Evolutionary conservation across 495 filamentous ascomycete genomes (phyloP), one percentile per base, ranked within the genome.

Genomic region (Platismatia glauca): DNA sequence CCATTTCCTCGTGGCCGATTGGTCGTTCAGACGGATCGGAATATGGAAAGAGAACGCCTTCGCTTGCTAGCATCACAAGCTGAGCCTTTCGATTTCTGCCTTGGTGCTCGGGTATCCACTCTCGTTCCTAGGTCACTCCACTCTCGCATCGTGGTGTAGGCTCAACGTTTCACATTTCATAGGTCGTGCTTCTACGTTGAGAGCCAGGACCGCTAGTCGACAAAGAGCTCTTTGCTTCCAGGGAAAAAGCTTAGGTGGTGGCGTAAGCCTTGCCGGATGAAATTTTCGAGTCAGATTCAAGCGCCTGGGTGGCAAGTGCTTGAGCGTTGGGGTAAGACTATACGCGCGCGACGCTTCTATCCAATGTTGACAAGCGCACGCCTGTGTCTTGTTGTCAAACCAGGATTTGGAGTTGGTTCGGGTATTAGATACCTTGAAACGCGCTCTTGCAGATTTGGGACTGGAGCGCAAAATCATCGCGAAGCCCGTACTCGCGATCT

Each of bases 241-340:
- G 24, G 3, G 27, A 13, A 11, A 48, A 18, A 52, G 48, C 48
- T 6, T 52, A 52, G 48, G 15, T 6, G 24, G 27, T 75, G 75
- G 72, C 24, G 48, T 31, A 31, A 52, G 48, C 48, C 15, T 52
- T 6, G 15, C 31, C 48, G 48, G 48, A 24, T 27, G 16, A 31
- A 52, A 31, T 31, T 31, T 31, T 5, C 16, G 48, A 18, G 27
- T 52, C 27, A 52, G 48, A 52, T 52, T 52, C 18, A 27, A 29
- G 48, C 48, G 48, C 24, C 15, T 52, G 12, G 22, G 24, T 50
- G 27, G 13, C 48, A 31, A 29, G 22, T 52, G 48, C 27, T 52
- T 52, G 48, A 52, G 48, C 27, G 27, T 31, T 52, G 48, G 13
- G 27, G 24, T 18, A 52, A 9, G 48, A 27, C 24, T 52, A 31